Conservation (phyloP, 108 stramenopile species). For the Cyclostephanos invisitatus region DNA sequence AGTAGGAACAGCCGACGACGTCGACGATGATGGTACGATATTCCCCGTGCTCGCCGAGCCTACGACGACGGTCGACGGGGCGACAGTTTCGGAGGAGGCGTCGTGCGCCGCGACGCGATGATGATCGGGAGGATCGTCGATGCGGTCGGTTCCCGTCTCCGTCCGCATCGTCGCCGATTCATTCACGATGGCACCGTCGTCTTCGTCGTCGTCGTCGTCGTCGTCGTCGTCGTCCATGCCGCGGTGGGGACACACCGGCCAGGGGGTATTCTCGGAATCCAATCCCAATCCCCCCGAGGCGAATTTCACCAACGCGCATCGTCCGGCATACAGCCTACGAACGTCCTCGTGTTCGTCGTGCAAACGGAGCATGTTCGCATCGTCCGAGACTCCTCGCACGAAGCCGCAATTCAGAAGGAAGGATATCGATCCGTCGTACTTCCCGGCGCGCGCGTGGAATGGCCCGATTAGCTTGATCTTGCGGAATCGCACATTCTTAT, state of each 20-base stretch:
- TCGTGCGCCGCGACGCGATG: no score
- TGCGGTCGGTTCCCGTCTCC: no score
- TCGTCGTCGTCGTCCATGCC: background rate
- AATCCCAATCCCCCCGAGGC: constrained; percentile 18
- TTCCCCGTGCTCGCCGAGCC: no score
- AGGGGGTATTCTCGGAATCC: background rate
- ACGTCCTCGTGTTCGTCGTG: background rate
- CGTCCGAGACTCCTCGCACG: background rate
- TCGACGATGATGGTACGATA: no score
- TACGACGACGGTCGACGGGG: no score
- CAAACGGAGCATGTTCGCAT: background rate
- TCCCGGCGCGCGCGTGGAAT: constrained; percentile 40
- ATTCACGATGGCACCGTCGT: no score
- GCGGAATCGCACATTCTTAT: constrained; percentile 37
- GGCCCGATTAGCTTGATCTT: constrained; percentile 50
- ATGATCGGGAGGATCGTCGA: no score
- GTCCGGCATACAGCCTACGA: background rate
- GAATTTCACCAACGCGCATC: constrained; percentile 34
- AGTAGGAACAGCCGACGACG: no score
- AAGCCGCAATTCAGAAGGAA: constrained; percentile 48
- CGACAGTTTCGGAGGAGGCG: no score
- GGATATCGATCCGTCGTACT: constrained; percentile 45
- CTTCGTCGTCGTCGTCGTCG: background rate
- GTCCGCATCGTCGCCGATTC: no score
- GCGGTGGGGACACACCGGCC: constrained; percentile 7